Evolutionary conservation across 139 green algal genomes (phyloP).

Genomic region (Volvox reticuliferus): DNA sequence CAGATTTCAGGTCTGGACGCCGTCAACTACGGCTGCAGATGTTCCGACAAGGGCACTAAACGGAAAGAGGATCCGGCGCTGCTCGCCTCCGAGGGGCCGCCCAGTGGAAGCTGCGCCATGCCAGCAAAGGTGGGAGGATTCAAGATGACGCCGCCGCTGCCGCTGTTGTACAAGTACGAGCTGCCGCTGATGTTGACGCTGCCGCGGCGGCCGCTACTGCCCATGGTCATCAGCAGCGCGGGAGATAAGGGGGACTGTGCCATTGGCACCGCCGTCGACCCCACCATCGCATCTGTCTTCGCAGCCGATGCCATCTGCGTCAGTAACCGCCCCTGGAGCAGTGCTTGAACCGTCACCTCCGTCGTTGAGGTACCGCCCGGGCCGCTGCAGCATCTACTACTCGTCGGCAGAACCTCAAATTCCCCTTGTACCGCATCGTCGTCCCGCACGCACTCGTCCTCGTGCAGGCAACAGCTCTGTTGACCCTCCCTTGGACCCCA

Average conservation of each 20-base stretch:
- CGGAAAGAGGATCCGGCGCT: not conserved
- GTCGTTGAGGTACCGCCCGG: not conserved
- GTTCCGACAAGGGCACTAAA: not conserved
- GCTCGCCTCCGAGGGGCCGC: not conserved
- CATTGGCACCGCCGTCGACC: not conserved
- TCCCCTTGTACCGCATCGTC: not conserved
- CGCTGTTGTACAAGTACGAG: not conserved
- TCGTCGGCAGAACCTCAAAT: not conserved
- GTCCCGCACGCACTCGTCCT: not conserved
- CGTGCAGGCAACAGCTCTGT: not conserved
- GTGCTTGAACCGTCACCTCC: not conserved
- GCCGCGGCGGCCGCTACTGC: constrained; percentile 21
- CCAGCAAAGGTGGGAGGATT: constrained; percentile 17
- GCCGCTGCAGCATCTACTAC: not conserved
- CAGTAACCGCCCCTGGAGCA: constrained; percentile 3
- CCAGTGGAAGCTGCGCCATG: not conserved
- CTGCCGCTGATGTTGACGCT: not conserved
- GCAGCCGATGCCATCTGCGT: not conserved
- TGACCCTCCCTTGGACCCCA: not conserved
- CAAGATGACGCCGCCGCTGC: not conserved
- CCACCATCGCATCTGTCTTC: not conserved
- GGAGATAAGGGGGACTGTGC: not conserved
- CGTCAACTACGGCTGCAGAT: too few species aligned
- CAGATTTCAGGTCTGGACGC: too few species aligned
- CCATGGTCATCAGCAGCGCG: not conserved